Base-by-base conservation (phyloP, 352 stramenopile species). In the Phytophthora tentaculata region DNA sequence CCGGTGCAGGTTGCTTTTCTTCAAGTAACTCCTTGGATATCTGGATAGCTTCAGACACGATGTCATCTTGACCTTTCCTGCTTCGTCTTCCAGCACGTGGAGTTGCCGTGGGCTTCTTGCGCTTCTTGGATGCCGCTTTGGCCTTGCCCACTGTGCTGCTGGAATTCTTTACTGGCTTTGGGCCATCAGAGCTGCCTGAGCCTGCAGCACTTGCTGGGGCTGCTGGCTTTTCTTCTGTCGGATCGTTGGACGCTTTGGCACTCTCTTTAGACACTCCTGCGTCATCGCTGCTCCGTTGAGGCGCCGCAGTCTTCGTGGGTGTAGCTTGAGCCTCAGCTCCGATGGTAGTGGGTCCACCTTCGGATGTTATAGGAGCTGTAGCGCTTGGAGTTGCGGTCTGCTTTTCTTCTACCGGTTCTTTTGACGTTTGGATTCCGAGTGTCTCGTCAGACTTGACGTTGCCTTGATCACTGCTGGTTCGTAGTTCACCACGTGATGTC, bases 401-500 rank as follows among this genome's bases (percentile, higher is more conserved):
- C 2, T 37, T 54, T 29, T 37, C 47, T 54, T 37, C 23, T 20
- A 6, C 44, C 44, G 16, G 8, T 13, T n/a, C 14, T 13, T 35
- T 37, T 5, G 67, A 79, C 56, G 71, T 75, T 35, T 74, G 67
- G 20, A 75, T 43, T 50, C 62, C 74, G 57, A 80, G 62, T 37
- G 76, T 58, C 37, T 78, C 63, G 35, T 79, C 71, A 10, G 67
- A 74, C 62, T 77, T 57, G 23, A 69, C 13, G 26, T 73, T 47
- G 32, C 32, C 43, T 61, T 69, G 59, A 8, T 9, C 13, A 47
- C 35, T 67, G 26, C 37, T 56, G 23, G 17, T 68, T 61, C 35
- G 56, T 63, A 8, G 28, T 32, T 32, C 9, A 32, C 28, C 28
- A 32, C 28, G 28, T 32, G 28, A 32, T 32, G 28, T 5, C 9